Evolutionary conservation across 2,329 filamentous ascomycete species (phyloP), one percentile per base, ranked within the genome.

Genomic region (Fusarium hostae): DNA sequence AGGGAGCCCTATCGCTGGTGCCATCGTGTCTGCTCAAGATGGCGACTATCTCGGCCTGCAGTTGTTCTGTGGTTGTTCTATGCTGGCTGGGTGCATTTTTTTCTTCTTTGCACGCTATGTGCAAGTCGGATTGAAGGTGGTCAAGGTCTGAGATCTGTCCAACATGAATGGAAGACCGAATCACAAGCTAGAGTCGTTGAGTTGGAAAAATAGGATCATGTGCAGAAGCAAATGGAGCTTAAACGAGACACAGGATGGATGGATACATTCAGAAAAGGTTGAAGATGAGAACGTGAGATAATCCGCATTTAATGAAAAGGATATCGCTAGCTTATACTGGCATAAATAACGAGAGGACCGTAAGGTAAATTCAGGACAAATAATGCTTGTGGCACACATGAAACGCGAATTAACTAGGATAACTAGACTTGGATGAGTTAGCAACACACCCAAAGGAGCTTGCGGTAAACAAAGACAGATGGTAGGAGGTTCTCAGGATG

Each of bases 1-100:
- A 0, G 90, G 91, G 2, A 89, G 86, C 48, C 92, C 92, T 1
- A 91, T 94, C 72, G 91, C 86, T 3, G 91, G 91, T 10, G 89
- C 88, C 15, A 83, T 92, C 30, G 82, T 91, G 11, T 77, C 78
- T 18, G 79, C 81, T 6, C 84, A 87, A 72, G 66, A 85, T 45
- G 90, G 89, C 6, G 78, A 79, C 11, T 92, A 87, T 69, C 80
- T 87, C 22, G 87, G 88, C 4, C 74, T 93, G 68, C 89, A 92
- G 81, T 81, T 93, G 4, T 94, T 92, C 76, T 86, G 87, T 51
- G 91, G 91, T 2, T 79, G 88, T 20, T 80, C 86, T 37, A 82
- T 84, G 81, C 26, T 81, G 40, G 69, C 72, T 11, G 76, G 78
- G 2, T 75, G 76, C 20, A 20, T 74, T 6, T 55, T 79, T 20